phyloP scores from a whole-genome alignment of 2,329 filamentous ascomycete species.

The Chrysoporthe puriensis region DNA sequence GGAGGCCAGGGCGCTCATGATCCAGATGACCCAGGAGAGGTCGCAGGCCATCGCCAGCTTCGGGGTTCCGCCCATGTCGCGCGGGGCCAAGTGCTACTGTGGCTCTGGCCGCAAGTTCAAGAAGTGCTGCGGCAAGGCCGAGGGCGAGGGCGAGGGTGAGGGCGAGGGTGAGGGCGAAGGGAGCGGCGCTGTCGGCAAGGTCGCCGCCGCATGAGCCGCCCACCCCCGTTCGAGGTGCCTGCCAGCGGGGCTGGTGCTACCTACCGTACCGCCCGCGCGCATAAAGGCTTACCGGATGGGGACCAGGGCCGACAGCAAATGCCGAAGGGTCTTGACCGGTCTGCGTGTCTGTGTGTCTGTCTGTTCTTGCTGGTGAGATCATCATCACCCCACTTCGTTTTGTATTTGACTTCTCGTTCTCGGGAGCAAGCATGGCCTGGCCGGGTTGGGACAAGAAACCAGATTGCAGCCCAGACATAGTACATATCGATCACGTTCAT shows the following conservation, averaged over 20 bases:
- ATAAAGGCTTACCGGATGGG: neutral
- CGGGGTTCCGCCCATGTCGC: constrained; percentile 24
- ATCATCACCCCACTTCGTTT: neutral
- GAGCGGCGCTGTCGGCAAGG: neutral
- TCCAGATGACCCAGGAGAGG: constrained; percentile 26
- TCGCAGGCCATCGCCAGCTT: constrained; percentile 27
- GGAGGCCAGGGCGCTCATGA: constrained; percentile 27
- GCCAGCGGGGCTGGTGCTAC: no score
- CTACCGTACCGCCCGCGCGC: no score
- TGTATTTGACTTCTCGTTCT: neutral
- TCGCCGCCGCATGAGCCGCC: neutral
- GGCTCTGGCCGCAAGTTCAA: constrained; percentile 29
- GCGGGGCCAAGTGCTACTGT: constrained; percentile 29
- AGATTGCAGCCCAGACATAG: neutral
- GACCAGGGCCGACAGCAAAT: neutral
- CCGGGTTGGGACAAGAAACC: neutral
- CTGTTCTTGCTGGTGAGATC: constrained; percentile 1
- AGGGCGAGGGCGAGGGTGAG: neutral
- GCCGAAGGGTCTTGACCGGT: neutral
- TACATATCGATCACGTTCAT: neutral
- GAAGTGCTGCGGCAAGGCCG: constrained; percentile 26
- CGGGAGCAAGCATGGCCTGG: neutral
- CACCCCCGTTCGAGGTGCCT: no score
- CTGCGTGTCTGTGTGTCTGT: no score
- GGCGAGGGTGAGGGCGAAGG: neutral